Evolutionary conservation across 2,329 filamentous ascomycete species (phyloP).

Genomic region (Nakataea oryzae): DNA sequence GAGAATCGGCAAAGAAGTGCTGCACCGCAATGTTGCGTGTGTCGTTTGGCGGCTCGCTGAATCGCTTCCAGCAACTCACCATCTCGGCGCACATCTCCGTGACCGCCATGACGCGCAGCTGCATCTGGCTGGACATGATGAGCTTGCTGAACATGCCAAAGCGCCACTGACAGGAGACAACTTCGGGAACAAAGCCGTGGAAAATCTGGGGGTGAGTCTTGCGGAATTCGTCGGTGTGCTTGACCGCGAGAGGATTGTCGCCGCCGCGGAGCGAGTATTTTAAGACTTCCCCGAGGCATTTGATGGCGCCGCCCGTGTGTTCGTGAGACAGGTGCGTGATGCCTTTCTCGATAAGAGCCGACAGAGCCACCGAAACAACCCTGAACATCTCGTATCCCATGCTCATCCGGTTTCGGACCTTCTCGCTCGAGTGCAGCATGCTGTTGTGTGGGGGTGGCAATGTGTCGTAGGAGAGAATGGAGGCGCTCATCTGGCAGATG

Average conservation of each 20-base stretch:
- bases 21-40: slow-evolving; percentile 37
- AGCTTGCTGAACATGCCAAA: slow-evolving; percentile 60
- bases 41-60: slow-evolving; percentile 33
- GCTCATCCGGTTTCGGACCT: slow-evolving; percentile 7
- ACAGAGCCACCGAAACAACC: slow-evolving; percentile 29
- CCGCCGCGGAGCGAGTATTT: slow-evolving; percentile 24
- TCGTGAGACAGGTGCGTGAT: slow-evolving; percentile 40
- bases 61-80: slow-evolving; percentile 52
- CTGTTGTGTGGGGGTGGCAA: background rate
- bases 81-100: slow-evolving; percentile 63
- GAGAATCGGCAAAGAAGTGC: slow-evolving; percentile 56
- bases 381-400: slow-evolving; percentile 29
- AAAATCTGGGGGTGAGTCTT: slow-evolving; percentile 25
- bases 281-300: slow-evolving; percentile 32
- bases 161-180: slow-evolving; percentile 55
- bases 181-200: slow-evolving; percentile 28
- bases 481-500: slow-evolving; percentile 22
- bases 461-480: slow-evolving; percentile 20
- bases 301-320: slow-evolving; percentile 25
- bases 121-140: slow-evolving; percentile 80
- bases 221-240: slow-evolving; percentile 20
- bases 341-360: slow-evolving; percentile 41
- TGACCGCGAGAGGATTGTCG: slow-evolving; percentile 22
- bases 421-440: background rate
- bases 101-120: slow-evolving; percentile 71